These are phyloP conservation scores for Cymbopogon citratus DNA, from an alignment of 176 grass and related monocot genomes.

Conservation along the genomic window DNA sequence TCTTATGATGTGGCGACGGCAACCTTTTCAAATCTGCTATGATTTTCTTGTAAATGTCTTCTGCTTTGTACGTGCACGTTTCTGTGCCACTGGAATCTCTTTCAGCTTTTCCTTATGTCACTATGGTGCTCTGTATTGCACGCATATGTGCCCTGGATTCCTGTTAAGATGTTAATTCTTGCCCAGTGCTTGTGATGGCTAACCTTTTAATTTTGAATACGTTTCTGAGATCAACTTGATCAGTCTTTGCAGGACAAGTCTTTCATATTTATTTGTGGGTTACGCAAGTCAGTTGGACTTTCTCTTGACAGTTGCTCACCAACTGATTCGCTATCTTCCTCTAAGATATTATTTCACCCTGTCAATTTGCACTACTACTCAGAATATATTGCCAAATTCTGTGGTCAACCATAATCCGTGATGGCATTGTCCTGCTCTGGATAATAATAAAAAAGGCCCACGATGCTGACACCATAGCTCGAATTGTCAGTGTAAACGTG, in stretches of 20 bases:
- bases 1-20: slow-evolving; percentile 4
- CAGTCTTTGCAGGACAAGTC: not conserved
- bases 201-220: not conserved
- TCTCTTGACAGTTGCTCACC: not conserved
- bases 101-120: not conserved
- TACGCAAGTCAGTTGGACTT: slow-evolving; percentile 22
- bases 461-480: not conserved
- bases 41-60: slow-evolving; percentile 10
- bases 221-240: slow-evolving; percentile 9
- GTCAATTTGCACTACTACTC: not conserved
- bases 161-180: not conserved
- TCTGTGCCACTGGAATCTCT: slow-evolving; percentile 15
- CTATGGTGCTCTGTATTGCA: not conserved
- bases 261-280: not conserved
- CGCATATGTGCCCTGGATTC: not conserved
- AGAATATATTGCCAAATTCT: slow-evolving; percentile 11
- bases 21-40: not conserved
- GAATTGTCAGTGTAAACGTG: not conserved
- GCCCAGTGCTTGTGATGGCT: not conserved
- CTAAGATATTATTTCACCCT: not conserved
- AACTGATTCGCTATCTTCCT: not conserved
- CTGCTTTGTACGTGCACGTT: slow-evolving; percentile 18
- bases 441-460: not conserved
- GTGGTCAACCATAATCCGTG: slow-evolving; percentile 13
- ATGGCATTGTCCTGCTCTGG: not conserved